Conservation (phyloP, 2,329 filamentous ascomycete genomes). For the Clarireedia homoeocarpa region DNA sequence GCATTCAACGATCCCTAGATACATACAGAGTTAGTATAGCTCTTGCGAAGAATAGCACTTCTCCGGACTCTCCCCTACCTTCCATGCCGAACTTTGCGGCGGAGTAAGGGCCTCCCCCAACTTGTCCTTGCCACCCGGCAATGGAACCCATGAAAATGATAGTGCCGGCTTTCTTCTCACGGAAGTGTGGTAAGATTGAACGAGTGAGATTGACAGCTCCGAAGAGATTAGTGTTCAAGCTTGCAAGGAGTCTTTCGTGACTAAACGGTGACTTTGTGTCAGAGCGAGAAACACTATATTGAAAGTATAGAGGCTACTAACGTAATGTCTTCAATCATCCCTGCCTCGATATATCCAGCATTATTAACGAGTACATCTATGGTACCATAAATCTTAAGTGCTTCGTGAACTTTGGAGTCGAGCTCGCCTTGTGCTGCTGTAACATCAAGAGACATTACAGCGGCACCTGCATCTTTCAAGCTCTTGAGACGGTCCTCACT, state of each 20-base stretch:
- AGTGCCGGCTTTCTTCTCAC: constrained; percentile 33
- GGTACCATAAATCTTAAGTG: constrained; percentile 15
- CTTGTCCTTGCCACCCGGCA: constrained; percentile 10
- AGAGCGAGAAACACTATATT: background rate
- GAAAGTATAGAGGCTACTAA: constrained; percentile 4
- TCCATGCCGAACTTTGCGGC: constrained; percentile 15
- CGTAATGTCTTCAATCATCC: constrained; percentile 24
- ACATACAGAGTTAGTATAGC: background rate
- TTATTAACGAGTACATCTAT: constrained; percentile 32
- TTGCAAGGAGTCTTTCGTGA: constrained; percentile 5
- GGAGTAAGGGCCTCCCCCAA: constrained; percentile 9
- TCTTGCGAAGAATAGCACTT: background rate
- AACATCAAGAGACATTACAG: constrained; percentile 39
- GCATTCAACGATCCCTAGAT: constrained; percentile 10
- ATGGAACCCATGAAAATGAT: constrained; percentile 14
- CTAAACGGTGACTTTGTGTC: constrained; percentile 1
- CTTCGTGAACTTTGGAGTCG: constrained; percentile 30
- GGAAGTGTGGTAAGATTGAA: constrained; percentile 40
- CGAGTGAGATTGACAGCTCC: constrained; percentile 41
- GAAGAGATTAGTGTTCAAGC: constrained; percentile 47
- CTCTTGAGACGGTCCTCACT: constrained; percentile 29
- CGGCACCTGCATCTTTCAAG: constrained; percentile 38
- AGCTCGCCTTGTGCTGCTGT: constrained; percentile 33
- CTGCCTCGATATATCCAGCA: constrained; percentile 25
- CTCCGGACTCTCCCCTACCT: constrained; percentile 3